Evolutionary conservation across 2,329 filamentous ascomycete genomes (phyloP), one percentile per base, ranked within the genome.

Genomic region (Stenocarpella maydis): DNA sequence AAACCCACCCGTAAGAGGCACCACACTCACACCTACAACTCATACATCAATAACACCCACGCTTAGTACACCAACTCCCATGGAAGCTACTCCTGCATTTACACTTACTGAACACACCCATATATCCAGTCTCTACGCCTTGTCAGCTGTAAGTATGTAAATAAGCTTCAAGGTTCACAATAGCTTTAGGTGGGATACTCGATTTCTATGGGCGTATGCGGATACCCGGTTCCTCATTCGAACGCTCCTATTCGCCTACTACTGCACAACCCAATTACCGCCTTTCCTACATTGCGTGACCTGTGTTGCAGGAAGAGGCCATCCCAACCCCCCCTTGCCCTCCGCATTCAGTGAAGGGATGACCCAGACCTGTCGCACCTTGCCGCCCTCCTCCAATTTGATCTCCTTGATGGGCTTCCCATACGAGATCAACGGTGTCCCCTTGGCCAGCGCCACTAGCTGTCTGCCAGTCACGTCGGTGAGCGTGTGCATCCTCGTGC

Each of bases 341-440:
- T 94, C 92, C 0, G 92, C 90, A 64, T 90, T 83, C 73, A 98
- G 78, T 73, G 90, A 91, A 58, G 95, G 91, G 73, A 95, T 88
- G 2, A 97, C 92, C 88, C 92, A 97, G 74, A 92, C 94, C 80
- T 96, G 91, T 60, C 95, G 87, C 72, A 81, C 81, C 70, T 77
- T 82, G 28, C 77, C 77, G 0, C 78, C 79, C 17, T 80, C 78
- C 31, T 77, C 75, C 55, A 78, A 80, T 61, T 87, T 82, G 17
- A 92, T 87, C 83, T 96, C 95, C 74, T 96, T 96, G 77, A 98
- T 90, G 1, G 96, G 95, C 82, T 98, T 98, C 4, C 94, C 93
- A 74, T 95, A 94, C 45, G 88, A 88, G 26, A 98, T 79, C 66
- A 99, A 82, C 60, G 94, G 93, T 15, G 96, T 98, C 0, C 92